Conservation (phyloP, 192 early-diverging fungal species). For the Coemansia sp. region DNA sequence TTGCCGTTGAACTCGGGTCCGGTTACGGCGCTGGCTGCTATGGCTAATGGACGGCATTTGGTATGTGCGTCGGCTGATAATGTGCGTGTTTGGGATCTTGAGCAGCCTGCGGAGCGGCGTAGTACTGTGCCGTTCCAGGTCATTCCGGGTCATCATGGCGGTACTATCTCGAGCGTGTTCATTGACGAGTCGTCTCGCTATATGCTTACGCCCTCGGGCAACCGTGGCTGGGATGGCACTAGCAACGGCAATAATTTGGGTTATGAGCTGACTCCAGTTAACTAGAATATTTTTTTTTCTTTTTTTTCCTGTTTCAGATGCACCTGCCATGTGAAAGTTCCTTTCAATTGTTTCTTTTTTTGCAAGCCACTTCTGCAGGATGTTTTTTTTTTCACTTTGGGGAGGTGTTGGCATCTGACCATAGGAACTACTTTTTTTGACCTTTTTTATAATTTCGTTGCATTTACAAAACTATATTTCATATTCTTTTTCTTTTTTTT, state of each 20-base stretch:
- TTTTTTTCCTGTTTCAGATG: not conserved
- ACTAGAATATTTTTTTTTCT: not conserved
- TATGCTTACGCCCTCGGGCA: conserved; percentile 92
- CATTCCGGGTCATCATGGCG: conserved; percentile 93
- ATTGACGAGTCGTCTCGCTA: conserved; percentile 75
- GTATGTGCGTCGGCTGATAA: conserved; percentile 93
- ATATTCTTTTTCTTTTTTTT: not conserved
- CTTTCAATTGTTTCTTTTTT: conserved; percentile 12
- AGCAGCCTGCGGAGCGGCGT: conserved; percentile 51
- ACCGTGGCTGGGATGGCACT: conserved; percentile 93
- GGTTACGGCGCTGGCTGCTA: conserved; percentile 72
- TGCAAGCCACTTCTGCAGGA: not conserved
- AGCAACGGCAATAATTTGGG: conserved; percentile 84
- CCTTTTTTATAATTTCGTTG: not conserved
- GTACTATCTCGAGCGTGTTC: conserved; percentile 67
- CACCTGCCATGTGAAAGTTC: not conserved
- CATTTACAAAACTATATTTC: not conserved
- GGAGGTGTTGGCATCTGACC: not conserved
- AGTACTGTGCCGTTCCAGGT: conserved; percentile 83
- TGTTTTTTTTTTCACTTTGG: not conserved
- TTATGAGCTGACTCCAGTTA: conserved; percentile 73
- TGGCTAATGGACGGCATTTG: conserved; percentile 82
- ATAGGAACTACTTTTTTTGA: not conserved
- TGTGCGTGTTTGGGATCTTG: conserved; percentile 88
- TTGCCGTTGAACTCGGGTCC: conserved; percentile 90